Evolutionary conservation across 2,329 filamentous ascomycete species (phyloP).

Genomic region (Rhynchosporium graminicola): DNA sequence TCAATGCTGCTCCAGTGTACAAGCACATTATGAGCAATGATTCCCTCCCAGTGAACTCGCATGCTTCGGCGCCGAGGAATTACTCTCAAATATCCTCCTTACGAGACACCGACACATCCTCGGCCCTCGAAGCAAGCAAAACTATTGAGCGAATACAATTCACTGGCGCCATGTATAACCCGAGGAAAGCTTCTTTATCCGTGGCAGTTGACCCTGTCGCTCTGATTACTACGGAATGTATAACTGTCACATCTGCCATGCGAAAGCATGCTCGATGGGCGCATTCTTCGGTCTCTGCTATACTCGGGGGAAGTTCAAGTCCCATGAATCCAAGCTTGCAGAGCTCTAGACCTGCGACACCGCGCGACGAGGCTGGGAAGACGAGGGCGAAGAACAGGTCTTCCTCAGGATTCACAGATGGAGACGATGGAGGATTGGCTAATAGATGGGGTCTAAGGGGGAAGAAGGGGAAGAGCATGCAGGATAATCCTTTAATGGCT

Average conservation of each 20-base stretch:
- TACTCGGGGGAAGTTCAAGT: constrained; percentile 72
- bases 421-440: constrained; percentile 60
- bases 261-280: constrained; percentile 96
- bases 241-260: constrained; percentile 96
- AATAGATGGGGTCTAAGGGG: constrained; percentile 92
- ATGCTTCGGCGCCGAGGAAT: constrained; percentile 25
- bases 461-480: constrained; percentile 95
- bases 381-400: constrained; percentile 31
- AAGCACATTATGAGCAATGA: constrained; percentile 37
- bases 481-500: constrained; percentile 94
- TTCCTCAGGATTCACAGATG: constrained; percentile 43
- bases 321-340: constrained; percentile 41
- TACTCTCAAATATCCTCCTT: constrained; percentile 24
- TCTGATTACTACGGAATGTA: constrained; percentile 96
- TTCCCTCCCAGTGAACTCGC: constrained; percentile 28
- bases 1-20: constrained; percentile 26
- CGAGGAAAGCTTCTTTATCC: constrained; percentile 51
- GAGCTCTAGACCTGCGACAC: constrained; percentile 51
- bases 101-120: constrained; percentile 21
- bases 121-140: constrained; percentile 18
- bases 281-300: constrained; percentile 93
- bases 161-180: constrained; percentile 30
- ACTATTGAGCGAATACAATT: constrained; percentile 17
- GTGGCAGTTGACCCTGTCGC: constrained; percentile 90
- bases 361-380: constrained; percentile 34